Conservation (phyloP, 768 basidiomycete species). For the Pluteus cervinus region DNA sequence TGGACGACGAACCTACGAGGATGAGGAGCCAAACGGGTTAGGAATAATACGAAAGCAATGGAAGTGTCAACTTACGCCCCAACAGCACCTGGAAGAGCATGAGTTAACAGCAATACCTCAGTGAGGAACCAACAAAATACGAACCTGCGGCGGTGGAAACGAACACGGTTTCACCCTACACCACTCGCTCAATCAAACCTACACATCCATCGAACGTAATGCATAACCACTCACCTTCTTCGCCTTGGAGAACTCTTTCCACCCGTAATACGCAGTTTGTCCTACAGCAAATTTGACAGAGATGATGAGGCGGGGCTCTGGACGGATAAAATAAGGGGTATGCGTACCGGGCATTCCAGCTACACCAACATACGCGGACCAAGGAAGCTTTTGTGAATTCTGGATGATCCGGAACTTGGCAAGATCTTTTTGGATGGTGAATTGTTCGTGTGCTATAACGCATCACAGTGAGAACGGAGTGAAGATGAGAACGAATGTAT, state of each 20-base stretch:
- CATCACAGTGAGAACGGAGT: too few relatives aligned
- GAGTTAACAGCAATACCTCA: neutral
- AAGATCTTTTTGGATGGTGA: slow-evolving; percentile 15
- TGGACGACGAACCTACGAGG: slow-evolving; percentile 26
- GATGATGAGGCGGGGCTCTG: too few relatives aligned
- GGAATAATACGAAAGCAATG: neutral
- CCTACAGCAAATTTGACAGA: slow-evolving; percentile 13
- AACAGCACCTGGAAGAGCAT: slow-evolving; percentile 13
- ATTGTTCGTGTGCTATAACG: slow-evolving; percentile 27
- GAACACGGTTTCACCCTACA: slow-evolving; percentile 20
- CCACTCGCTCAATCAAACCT: neutral
- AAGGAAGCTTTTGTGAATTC: slow-evolving; percentile 33
- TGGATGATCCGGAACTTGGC: slow-evolving; percentile 17
- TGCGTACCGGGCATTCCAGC: slow-evolving; percentile 24
- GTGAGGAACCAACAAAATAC: slow-evolving; percentile 10
- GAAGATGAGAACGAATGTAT: neutral
- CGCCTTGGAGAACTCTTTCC: slow-evolving; percentile 20
- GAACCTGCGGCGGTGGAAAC: slow-evolving; percentile 21
- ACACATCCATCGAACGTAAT: neutral
- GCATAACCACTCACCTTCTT: slow-evolving; percentile 18
- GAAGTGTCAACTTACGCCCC: slow-evolving; percentile 22
- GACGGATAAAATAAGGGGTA: too few relatives aligned
- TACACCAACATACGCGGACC: slow-evolving; percentile 32
- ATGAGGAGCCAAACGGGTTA: neutral
- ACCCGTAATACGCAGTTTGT: slow-evolving; percentile 25